Conservation (phyloP, 306 rosid genomes). For the Senna siamea region DNA sequence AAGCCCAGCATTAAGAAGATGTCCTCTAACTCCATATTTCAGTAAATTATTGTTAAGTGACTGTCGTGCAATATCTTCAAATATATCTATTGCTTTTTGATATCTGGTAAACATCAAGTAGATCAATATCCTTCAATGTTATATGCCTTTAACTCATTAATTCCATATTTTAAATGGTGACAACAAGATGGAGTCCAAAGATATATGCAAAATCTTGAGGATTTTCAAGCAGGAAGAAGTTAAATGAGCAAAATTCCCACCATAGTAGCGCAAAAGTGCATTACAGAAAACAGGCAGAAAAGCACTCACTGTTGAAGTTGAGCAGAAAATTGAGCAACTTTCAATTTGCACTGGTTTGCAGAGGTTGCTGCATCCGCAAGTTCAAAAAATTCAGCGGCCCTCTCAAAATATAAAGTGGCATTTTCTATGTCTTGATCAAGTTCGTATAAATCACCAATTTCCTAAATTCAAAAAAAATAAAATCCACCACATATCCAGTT, state of each 20-base stretch:
- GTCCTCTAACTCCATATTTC: slow-evolving; percentile 95
- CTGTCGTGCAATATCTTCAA: slow-evolving; percentile 80
- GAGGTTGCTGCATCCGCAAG: slow-evolving; percentile 46
- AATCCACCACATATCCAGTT: slow-evolving; percentile 12
- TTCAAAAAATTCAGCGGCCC: slow-evolving; percentile 55
- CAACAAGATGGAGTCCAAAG: slow-evolving; percentile 25
- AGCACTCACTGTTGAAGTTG: slow-evolving; percentile 55
- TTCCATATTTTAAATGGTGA: background rate
- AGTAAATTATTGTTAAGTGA: slow-evolving; percentile 76
- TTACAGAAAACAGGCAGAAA: slow-evolving; percentile 14
- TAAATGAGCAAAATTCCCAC: slow-evolving; percentile 27
- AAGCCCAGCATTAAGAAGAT: slow-evolving; percentile 92
- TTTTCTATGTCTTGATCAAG: slow-evolving; percentile 42
- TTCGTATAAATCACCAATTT: slow-evolving; percentile 57
- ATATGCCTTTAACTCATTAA: slow-evolving; percentile 14
- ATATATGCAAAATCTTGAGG: slow-evolving; percentile 4
- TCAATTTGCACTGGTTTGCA: slow-evolving; percentile 57
- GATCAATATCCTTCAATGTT: slow-evolving; percentile 16
- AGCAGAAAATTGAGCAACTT: slow-evolving; percentile 65
- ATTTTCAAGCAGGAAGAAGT: slow-evolving; percentile 4
- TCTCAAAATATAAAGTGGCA: slow-evolving; percentile 48
- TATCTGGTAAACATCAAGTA: slow-evolving; percentile 58
- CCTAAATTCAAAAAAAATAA: slow-evolving; percentile 45
- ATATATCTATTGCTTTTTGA: slow-evolving; percentile 78
- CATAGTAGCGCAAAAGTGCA: background rate